Evolutionary conservation across 2,329 filamentous ascomycete genomes (phyloP).

Genomic region (Beauveria medogensis): DNA sequence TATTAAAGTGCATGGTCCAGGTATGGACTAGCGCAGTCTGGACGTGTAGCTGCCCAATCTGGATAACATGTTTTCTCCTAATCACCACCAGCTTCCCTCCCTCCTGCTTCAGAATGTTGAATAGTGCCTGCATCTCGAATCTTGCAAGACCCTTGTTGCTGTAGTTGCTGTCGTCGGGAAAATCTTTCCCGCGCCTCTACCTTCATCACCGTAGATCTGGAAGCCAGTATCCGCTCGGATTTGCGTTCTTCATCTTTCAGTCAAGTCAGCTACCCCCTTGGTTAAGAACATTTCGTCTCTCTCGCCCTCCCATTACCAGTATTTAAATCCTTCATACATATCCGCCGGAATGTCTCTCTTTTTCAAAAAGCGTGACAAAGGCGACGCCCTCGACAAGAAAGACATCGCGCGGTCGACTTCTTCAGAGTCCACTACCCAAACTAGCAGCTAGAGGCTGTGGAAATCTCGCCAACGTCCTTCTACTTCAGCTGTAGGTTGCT

Average conservation of each 20-base stretch:
- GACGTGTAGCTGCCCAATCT: neutral
- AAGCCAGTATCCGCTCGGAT: neutral
- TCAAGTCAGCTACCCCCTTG: neutral
- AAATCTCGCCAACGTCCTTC: slow-evolving; percentile 16
- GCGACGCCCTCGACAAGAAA: slow-evolving; percentile 3
- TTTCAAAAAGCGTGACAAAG: slow-evolving; percentile 9
- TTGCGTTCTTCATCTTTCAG: slow-evolving; percentile 6
- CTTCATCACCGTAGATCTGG: neutral
- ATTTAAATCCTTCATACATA: slow-evolving; percentile 10
- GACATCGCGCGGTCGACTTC: neutral
- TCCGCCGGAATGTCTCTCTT: slow-evolving; percentile 9
- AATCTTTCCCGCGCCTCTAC: neutral
- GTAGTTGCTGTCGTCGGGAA: neutral
- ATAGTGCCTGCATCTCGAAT: neutral
- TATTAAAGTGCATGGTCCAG: neutral
- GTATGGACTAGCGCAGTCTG: neutral
- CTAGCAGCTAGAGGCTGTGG: slow-evolving; percentile 22
- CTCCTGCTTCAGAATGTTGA: neutral
- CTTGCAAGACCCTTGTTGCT: neutral
- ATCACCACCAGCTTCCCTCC: slow-evolving; percentile 1
- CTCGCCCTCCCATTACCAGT: slow-evolving; percentile 3
- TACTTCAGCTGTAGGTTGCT: neutral
- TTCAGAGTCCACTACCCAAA: slow-evolving; percentile 8
- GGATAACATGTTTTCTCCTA: neutral
- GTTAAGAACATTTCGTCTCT: slow-evolving; percentile 5